These are phyloP conservation scores for Termitomyces sp. DNA, from an alignment of 768 basidiomycete genomes.

Conservation along the genomic window DNA sequence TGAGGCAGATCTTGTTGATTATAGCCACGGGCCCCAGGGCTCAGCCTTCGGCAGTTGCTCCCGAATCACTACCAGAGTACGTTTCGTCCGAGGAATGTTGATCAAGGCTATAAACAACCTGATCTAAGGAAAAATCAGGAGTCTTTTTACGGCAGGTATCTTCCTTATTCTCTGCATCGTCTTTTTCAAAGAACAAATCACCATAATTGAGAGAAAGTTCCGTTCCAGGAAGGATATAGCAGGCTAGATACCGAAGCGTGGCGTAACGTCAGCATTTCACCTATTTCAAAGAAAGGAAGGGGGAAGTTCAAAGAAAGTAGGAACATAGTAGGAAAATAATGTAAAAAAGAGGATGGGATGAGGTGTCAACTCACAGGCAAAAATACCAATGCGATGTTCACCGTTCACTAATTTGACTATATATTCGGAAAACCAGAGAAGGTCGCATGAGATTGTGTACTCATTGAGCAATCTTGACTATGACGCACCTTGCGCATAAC, in stretches of 20 bases:
- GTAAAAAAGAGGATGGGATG: background rate
- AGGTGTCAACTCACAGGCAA: conserved; percentile 36
- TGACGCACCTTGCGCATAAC: conserved; percentile 36
- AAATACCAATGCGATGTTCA: conserved; percentile 63
- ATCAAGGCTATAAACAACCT: conserved; percentile 5
- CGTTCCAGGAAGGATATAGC: conserved; percentile 32
- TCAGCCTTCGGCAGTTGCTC: background rate
- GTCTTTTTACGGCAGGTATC: background rate
- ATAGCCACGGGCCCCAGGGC: background rate
- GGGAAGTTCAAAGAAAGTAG: background rate
- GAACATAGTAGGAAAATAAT: background rate
- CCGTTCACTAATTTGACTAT: conserved; percentile 58
- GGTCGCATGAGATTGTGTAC: background rate
- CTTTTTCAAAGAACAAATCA: conserved; percentile 32
- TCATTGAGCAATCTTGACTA: background rate
- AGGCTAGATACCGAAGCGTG: conserved; percentile 23
- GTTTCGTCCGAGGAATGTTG: conserved; percentile 18
- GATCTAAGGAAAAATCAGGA: background rate
- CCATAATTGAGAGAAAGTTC: conserved; percentile 62
- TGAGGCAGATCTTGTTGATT: background rate
- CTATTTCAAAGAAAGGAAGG: background rate
- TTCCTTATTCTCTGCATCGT: background rate
- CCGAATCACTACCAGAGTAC: conserved; percentile 5
- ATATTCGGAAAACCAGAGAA: background rate
- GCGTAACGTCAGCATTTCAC: background rate